Percentiles rank a stretch among this genome's conserved stretches.
Conservation (phyloP, 164 flowering plant species). For the Stephania japonica region DNA sequence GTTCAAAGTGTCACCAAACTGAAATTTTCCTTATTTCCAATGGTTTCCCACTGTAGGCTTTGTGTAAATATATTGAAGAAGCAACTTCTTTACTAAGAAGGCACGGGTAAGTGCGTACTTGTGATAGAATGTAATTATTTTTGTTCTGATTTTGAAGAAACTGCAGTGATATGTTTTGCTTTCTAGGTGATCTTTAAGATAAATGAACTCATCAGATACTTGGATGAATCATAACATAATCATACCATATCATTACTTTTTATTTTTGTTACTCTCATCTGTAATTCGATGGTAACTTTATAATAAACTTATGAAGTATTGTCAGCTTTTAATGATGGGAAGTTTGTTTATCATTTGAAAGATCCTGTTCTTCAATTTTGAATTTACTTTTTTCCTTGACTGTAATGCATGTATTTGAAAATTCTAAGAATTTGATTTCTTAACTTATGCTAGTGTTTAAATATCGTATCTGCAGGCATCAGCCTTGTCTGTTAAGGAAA, state of each 20-base stretch:
- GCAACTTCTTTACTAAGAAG: neutral
- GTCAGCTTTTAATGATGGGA: neutral
- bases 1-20: neutral
- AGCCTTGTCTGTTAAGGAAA: slow-evolving; percentile 49
- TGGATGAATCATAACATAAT: neutral
- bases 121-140: neutral
- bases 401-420: neutral
- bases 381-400: neutral
- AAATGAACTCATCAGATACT: neutral
- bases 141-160: neutral
- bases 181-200: neutral
- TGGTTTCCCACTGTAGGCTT: neutral
- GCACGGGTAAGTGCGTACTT: neutral
- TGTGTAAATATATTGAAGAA: neutral
- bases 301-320: neutral
- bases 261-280: neutral
- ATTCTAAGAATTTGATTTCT: neutral
- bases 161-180: no score
- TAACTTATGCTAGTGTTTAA: neutral
- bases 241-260: neutral
- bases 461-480: slow-evolving; percentile 50
- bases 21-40: neutral
- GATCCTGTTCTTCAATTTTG: neutral
- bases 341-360: neutral
- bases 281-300: neutral